These are phyloP conservation scores for Cystobasidium slooffiae DNA, from an alignment of 1,284 basidiomycete species.

Conservation along the genomic window DNA sequence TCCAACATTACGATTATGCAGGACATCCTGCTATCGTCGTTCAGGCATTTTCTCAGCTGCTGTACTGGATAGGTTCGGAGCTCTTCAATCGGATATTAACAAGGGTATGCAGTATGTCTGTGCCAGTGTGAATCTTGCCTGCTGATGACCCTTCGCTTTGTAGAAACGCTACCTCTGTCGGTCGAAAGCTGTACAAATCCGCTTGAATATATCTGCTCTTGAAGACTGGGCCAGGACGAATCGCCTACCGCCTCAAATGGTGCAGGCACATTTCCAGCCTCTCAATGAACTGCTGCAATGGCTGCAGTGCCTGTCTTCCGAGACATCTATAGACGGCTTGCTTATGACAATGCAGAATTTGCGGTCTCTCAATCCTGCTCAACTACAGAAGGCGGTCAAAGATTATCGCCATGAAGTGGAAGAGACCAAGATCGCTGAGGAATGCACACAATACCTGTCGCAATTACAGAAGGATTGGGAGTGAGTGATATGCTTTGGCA, in stretches of 20 bases:
- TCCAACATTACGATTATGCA: slow-evolving; percentile 87
- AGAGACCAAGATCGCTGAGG: slow-evolving; percentile 88
- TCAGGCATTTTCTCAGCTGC: slow-evolving; percentile 92
- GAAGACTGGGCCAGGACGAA: slow-evolving; percentile 90
- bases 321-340: slow-evolving; percentile 79
- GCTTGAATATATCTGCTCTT: slow-evolving; percentile 80
- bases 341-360: slow-evolving; percentile 88
- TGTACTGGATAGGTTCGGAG: slow-evolving; percentile 84
- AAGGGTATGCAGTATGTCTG: slow-evolving; percentile 53
- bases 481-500: slow-evolving; percentile 61
- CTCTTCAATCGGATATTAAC: slow-evolving; percentile 91
- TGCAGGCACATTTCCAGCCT: slow-evolving; percentile 75
- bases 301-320: slow-evolving; percentile 82
- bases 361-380: slow-evolving; percentile 84
- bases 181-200: slow-evolving; percentile 85
- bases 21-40: slow-evolving; percentile 73
- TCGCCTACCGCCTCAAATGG: slow-evolving; percentile 74
- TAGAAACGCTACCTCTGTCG: slow-evolving; percentile 94
- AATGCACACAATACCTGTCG: slow-evolving; percentile 88
- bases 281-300: slow-evolving; percentile 83
- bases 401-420: slow-evolving; percentile 96
- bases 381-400: slow-evolving; percentile 89
- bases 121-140: no score
- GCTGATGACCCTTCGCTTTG: no score
- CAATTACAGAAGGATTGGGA: slow-evolving; percentile 98